Evolutionary conservation across 768 basidiomycete species (phyloP), one percentile per base, ranked within the genome.

Genomic region (Lentinus brumalis): DNA sequence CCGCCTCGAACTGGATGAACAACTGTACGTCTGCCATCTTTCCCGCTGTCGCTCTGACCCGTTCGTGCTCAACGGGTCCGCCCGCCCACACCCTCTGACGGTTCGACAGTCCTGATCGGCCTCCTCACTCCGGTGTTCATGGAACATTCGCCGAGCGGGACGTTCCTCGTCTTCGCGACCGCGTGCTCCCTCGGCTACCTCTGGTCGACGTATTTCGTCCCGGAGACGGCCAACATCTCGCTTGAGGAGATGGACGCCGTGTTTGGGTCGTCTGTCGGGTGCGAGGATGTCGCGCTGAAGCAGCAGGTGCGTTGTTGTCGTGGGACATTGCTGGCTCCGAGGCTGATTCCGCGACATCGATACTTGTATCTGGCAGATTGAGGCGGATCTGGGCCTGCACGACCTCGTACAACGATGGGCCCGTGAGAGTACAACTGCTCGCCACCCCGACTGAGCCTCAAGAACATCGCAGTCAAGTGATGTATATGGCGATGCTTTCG

Each of bases 1-100:
- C 92, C 2, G 88, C 91, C 3, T 90, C 88, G n/a, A 91, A 91
- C 65, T 94, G 92, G 92, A 66, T 83, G 29, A 93, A 93, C 68
- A 94, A 94, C 60, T 94, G 75, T 76, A 54, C 42, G 74, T 65
- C n/a, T 7, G 38, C 12, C 21, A 11, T 12, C 44, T 38, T 10
- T 6, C 6, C 14, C 5, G 21, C 8, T n/a, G 8, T n/a, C 31
- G 41, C 38, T 51, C 52, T 50, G 31, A 3, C 6, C 10, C 42
- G 35, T 32, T 44, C n/a, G 38, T 26, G 5, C 10, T 7, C 26
- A 11, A 18, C 18, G 53, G 15, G 4, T 32, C 11, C 3, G 9
- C 9, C 45, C 45, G n/a, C 11, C 45, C 18, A 5, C n/a, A 5
- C 45, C 12, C n/a, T 21, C 5, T 18, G 5, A 35, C n/a, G 35